These are phyloP conservation scores for Cantharellus cinnabarinus DNA, from an alignment of 768 basidiomycete genomes.

Conservation along the genomic window DNA sequence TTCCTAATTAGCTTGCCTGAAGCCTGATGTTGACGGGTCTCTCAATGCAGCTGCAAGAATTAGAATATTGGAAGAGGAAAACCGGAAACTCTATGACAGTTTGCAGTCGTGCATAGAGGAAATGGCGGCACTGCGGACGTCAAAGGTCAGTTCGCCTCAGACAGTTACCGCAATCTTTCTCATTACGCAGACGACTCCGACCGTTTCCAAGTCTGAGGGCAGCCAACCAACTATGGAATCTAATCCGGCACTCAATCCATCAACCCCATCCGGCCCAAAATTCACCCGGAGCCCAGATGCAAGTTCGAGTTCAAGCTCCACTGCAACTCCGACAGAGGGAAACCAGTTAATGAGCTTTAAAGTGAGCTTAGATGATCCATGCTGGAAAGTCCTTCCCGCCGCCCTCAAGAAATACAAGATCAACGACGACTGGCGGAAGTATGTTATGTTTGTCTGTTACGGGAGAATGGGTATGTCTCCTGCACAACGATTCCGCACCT, in stretches of 20 bases:
- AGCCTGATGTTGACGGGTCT: no score
- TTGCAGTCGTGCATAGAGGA: constrained; percentile 40
- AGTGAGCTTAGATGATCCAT: constrained; percentile 92
- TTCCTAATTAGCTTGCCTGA: no score
- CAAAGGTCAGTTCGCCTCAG: no score
- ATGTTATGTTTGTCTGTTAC: constrained; percentile 99
- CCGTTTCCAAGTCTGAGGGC: no score
- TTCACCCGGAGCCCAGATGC: no score
- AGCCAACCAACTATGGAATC: no score
- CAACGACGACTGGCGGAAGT: constrained; percentile 96
- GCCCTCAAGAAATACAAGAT: constrained; percentile 98
- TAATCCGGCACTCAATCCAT: no score
- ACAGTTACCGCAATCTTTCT: no score
- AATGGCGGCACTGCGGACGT: no score
- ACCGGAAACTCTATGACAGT: constrained; percentile 41
- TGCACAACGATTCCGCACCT: constrained; percentile 14
- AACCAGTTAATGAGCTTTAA: constrained; percentile 66
- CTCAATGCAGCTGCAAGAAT: constrained; percentile 22
- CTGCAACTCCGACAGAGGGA: not conserved
- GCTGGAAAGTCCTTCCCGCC: constrained; percentile 95
- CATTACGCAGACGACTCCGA: no score
- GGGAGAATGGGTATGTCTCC: constrained; percentile 59
- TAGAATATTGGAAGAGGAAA: constrained; percentile 53
- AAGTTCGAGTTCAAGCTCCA: not conserved
- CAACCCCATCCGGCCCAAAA: no score